These are phyloP conservation scores for Amorphotheca resinae DNA, from an alignment of 495 filamentous ascomycete species.

Conservation along the genomic window DNA sequence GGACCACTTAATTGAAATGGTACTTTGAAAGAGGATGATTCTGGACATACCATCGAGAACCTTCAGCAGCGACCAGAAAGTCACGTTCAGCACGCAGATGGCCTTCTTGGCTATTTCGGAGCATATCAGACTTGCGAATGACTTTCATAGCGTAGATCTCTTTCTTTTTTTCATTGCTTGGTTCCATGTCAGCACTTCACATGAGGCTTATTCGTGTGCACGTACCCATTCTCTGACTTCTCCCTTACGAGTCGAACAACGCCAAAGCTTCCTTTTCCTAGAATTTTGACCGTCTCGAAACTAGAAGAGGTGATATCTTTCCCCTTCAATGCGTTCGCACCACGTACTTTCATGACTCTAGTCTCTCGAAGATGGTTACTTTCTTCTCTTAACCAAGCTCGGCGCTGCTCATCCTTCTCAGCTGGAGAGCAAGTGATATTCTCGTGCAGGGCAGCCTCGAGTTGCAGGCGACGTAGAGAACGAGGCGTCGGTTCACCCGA, in stretches of 20 bases:
- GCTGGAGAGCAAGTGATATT: constrained; percentile 36
- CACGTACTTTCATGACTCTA: constrained; percentile 47
- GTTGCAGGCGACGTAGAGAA: constrained; percentile 48
- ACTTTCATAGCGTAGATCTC: constrained; percentile 92
- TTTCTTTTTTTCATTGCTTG: constrained; percentile 23
- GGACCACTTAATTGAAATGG: no score
- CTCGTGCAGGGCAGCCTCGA: constrained; percentile 51
- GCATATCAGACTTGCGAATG: constrained; percentile 84
- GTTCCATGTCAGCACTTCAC: background rate
- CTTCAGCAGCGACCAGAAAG: constrained; percentile 75
- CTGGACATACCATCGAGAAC: constrained; percentile 59
- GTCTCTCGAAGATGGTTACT: constrained; percentile 63
- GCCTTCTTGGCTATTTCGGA: constrained; percentile 80
- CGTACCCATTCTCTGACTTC: constrained; percentile 24
- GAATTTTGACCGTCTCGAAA: constrained; percentile 70
- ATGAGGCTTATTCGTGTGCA: background rate
- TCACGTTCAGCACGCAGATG: constrained; percentile 87
- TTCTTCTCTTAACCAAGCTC: constrained; percentile 52
- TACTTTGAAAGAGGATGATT: no score
- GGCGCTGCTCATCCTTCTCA: constrained; percentile 41
- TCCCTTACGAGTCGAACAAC: constrained; percentile 76
- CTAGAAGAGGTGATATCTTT: constrained; percentile 32
- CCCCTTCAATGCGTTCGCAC: constrained; percentile 16
- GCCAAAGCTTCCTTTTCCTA: constrained; percentile 94
- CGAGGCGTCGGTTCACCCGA: constrained; percentile 41